phyloP scores from a whole-genome alignment of 352 stramenopile species.

The Globisporangium radiosum region DNA sequence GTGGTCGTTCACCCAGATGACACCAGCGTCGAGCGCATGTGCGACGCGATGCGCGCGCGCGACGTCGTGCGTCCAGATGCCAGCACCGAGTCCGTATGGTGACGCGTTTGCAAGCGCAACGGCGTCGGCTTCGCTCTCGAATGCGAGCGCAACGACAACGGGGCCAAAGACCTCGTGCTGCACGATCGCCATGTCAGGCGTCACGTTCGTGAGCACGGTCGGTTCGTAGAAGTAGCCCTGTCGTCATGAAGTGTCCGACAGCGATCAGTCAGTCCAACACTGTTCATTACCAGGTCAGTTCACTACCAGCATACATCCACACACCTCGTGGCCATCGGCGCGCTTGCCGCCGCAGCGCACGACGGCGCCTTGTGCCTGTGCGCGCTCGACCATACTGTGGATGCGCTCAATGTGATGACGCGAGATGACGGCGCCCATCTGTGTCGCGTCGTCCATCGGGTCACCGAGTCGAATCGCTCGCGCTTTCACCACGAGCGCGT shows the following conservation, averaged over 20 bases:
- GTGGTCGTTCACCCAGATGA: conserved; percentile 89
- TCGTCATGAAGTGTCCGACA: background rate
- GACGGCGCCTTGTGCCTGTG: conserved; percentile 72
- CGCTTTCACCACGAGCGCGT: conserved; percentile 44
- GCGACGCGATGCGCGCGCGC: conserved; percentile 74
- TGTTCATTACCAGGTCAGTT: no score
- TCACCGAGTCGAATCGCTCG: conserved; percentile 48
- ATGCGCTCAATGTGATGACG: conserved; percentile 54
- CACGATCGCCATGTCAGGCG: conserved; percentile 67
- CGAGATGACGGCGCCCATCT: conserved; percentile 69
- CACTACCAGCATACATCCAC: no score
- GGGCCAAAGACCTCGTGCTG: conserved; percentile 87
- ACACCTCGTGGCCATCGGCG: no score
- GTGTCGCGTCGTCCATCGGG: conserved; percentile 35
- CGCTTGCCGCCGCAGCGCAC: conserved; percentile 64
- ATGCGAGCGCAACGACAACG: conserved; percentile 48
- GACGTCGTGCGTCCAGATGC: conserved; percentile 82
- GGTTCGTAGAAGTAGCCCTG: conserved; percentile 89
- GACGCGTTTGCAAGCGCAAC: conserved; percentile 75
- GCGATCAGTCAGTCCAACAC: background rate
- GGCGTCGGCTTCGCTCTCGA: conserved; percentile 63
- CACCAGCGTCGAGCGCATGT: conserved; percentile 78
- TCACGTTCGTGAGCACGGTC: conserved; percentile 83
- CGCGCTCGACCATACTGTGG: conserved; percentile 66
- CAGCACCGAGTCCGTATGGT: conserved; percentile 74